A percentile compares a stretch with the other conserved stretches of the same genome.
Evolutionary conservation across 495 filamentous ascomycete genomes (phyloP).

Genomic region (Penicillium paxilli): DNA sequence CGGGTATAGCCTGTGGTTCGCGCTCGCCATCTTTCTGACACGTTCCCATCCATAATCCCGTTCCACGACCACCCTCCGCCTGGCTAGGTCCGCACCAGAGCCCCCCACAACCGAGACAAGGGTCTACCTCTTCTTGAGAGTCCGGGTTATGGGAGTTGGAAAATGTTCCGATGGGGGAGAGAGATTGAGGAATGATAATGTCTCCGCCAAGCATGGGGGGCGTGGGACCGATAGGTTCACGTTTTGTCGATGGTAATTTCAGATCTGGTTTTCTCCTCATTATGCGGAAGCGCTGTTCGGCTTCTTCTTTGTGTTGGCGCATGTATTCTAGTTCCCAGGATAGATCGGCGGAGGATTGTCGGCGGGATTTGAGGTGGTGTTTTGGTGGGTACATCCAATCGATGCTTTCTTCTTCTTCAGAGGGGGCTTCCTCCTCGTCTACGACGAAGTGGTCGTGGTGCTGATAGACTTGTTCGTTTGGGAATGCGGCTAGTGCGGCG

Average conservation of each 20-base stretch:
- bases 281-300: conserved; percentile 37
- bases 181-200: conserved; percentile 71
- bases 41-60: conserved; percentile 70
- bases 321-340: conserved; percentile 52
- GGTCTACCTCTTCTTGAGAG: background rate
- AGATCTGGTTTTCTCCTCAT: conserved; percentile 23
- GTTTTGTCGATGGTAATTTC: conserved; percentile 40
- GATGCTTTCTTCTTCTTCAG: conserved; percentile 31
- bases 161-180: conserved; percentile 76
- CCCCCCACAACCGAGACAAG: conserved; percentile 28
- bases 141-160: conserved; percentile 60
- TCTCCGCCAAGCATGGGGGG: conserved; percentile 86
- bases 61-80: conserved; percentile 29
- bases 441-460: conserved; percentile 61
- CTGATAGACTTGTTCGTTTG: conserved; percentile 64
- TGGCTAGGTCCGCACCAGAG: conserved; percentile 41
- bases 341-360: conserved; percentile 50
- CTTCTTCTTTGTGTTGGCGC: conserved; percentile 49
- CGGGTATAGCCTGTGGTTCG: conserved; percentile 11
- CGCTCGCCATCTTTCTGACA: conserved; percentile 29
- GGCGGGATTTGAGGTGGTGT: conserved; percentile 31
- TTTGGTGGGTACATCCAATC: conserved; percentile 38
- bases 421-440: conserved; percentile 51
- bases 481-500: conserved; percentile 68
- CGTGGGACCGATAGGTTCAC: conserved; percentile 53